phyloP scores from a whole-genome alignment of 2,329 filamentous ascomycete genomes.

The Furcasterigmium furcatum region DNA sequence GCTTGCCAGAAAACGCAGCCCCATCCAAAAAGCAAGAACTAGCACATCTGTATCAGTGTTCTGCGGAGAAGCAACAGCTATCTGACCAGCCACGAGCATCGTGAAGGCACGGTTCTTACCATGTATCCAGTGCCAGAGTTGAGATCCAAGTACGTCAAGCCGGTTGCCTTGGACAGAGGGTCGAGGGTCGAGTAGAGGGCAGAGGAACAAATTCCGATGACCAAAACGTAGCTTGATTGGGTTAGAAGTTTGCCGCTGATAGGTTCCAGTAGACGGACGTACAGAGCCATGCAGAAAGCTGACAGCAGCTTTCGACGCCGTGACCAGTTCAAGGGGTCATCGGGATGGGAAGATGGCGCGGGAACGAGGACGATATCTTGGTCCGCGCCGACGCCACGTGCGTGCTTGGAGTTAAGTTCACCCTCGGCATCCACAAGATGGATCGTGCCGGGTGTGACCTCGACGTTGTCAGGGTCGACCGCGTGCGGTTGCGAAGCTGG shows the following conservation, averaged over 20 bases:
- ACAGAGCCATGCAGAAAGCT: constrained; percentile 24
- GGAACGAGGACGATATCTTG: constrained; percentile 48
- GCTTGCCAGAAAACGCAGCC: constrained; percentile 28
- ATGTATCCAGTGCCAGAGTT: constrained; percentile 37
- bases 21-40: constrained; percentile 18
- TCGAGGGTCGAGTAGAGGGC: constrained; percentile 35
- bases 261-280: constrained; percentile 14
- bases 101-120: constrained; percentile 3
- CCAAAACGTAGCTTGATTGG: constrained; percentile 27
- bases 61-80: neutral
- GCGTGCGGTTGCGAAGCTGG: too few species aligned
- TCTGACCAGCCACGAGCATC: neutral
- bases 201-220: constrained; percentile 34
- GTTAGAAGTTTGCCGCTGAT: neutral
- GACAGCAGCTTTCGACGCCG: constrained; percentile 19
- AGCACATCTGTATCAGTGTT: neutral
- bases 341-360: constrained; percentile 43
- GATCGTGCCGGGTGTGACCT: constrained; percentile 33
- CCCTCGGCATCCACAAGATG: constrained; percentile 35
- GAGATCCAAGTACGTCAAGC: constrained; percentile 26
- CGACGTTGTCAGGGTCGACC: neutral
- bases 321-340: constrained; percentile 51
- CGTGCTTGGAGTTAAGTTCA: constrained; percentile 25
- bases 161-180: constrained; percentile 26
- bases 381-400: constrained; percentile 17